phyloP scores from a whole-genome alignment of 2,329 filamentous ascomycete species.

The Lachnellula suecica region DNA sequence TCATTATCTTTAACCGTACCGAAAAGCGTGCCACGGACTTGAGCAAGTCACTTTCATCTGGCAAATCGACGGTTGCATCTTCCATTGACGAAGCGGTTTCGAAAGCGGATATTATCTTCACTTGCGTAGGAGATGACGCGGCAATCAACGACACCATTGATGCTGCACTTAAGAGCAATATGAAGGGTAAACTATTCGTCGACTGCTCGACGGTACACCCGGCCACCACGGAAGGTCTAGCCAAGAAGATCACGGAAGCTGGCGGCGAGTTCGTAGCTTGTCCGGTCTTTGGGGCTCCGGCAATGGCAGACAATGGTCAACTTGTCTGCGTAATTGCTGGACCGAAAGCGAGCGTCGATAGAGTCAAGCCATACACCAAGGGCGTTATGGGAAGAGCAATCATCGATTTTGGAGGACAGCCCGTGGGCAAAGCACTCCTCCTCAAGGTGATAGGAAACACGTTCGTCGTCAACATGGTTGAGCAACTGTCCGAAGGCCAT shows the following conservation, averaged over 20 bases:
- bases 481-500: conserved; percentile 75
- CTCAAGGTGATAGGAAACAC: conserved; percentile 83
- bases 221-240: conserved; percentile 69
- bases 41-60: conserved; percentile 55
- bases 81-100: conserved; percentile 66
- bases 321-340: conserved; percentile 75
- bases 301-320: conserved; percentile 68
- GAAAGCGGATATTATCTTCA: conserved; percentile 76
- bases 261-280: conserved; percentile 75
- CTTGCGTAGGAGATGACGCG: conserved; percentile 75
- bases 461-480: conserved; percentile 73
- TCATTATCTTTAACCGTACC: conserved; percentile 82
- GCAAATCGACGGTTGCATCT: conserved; percentile 62
- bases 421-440: conserved; percentile 65
- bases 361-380: conserved; percentile 67
- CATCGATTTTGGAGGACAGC: conserved; percentile 69
- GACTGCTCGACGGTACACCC: conserved; percentile 90
- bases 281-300: conserved; percentile 69
- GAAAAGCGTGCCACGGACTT: conserved; percentile 63
- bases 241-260: conserved; percentile 52
- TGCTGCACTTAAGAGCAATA: conserved; percentile 52
- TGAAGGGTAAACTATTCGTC: conserved; percentile 75
- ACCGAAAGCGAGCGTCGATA: conserved; percentile 55
- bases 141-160: conserved; percentile 65
- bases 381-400: conserved; percentile 69